Conservation (phyloP, 2,329 filamentous ascomycete species). For the Macroventuria anomochaeta region DNA sequence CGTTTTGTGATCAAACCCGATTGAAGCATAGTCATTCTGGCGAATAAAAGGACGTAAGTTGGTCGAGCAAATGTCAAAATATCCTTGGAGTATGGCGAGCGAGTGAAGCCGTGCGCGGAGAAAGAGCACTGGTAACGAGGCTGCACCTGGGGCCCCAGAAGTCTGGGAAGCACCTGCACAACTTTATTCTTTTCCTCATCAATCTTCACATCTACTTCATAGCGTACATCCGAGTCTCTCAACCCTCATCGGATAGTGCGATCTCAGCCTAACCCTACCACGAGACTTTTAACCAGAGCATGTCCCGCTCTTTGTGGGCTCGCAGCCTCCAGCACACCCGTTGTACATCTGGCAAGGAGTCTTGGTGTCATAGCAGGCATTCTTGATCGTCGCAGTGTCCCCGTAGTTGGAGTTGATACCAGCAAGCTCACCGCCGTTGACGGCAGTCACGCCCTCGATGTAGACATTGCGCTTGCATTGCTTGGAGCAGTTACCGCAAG, state of each 20-base stretch:
- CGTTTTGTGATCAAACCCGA: not conserved
- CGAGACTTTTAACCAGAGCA: slow-evolving; percentile 14
- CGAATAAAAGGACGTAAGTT: not conserved
- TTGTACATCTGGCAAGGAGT: slow-evolving; percentile 27
- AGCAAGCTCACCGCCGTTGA: slow-evolving; percentile 48
- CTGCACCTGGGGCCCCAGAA: not conserved
- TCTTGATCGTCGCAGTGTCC: slow-evolving; percentile 50
- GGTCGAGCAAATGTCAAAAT: not conserved
- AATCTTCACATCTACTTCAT: not conserved
- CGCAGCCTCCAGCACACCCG: slow-evolving; percentile 24
- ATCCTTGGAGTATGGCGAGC: not conserved
- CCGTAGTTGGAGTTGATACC: slow-evolving; percentile 59
- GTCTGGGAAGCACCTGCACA: not conserved
- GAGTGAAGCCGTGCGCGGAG: not conserved
- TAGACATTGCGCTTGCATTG: slow-evolving; percentile 51
- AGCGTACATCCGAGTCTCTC: not conserved
- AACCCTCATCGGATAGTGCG: not conserved
- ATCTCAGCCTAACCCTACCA: not conserved
- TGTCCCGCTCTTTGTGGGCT: slow-evolving; percentile 23
- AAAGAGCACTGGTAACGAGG: not conserved
- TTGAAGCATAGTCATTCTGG: not conserved
- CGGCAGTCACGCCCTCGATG: slow-evolving; percentile 50
- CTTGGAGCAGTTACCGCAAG: slow-evolving; percentile 55
- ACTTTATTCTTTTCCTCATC: not conserved
- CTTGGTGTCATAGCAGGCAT: slow-evolving; percentile 23